Percentiles rank a stretch among this genome's conserved stretches.
These are phyloP conservation scores for Fusarium sacchari DNA, from an alignment of 2,329 filamentous ascomycete genomes.

Conservation along the genomic window DNA sequence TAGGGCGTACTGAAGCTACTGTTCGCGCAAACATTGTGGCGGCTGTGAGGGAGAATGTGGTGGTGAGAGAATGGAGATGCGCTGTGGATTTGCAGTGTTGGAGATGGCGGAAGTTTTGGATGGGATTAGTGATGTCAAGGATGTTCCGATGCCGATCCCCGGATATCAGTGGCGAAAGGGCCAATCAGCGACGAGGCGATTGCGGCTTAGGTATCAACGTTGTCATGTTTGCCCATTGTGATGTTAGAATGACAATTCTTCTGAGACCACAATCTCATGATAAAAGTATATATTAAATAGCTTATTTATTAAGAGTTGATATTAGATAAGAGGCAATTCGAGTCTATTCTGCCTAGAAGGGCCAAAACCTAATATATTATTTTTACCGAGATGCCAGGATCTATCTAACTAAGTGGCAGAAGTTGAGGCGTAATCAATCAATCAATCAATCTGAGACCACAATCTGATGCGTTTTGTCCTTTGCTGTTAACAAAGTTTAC, in stretches of 20 bases:
- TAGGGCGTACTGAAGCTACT: slow-evolving; percentile 36
- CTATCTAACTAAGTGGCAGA: no score
- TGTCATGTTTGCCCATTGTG: neutral
- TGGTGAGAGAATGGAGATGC: slow-evolving; percentile 15
- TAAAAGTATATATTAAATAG: no score
- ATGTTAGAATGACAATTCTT: neutral
- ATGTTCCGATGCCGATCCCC: slow-evolving; percentile 34
- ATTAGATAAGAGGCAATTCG: no score
- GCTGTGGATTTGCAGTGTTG: slow-evolving; percentile 9
- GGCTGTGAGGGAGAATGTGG: slow-evolving; percentile 18
- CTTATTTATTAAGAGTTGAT: no score
- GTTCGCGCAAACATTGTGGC: slow-evolving; percentile 44
- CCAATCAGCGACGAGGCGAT: slow-evolving; percentile 38
- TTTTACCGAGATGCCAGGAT: no score
- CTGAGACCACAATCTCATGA: neutral
- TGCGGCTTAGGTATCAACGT: slow-evolving; percentile 13
- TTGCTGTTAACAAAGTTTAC: neutral
- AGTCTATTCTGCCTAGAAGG: no score
- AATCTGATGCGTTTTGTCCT: neutral
- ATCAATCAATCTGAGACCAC: no score
- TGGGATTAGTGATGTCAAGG: slow-evolving; percentile 43
- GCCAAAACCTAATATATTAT: no score
- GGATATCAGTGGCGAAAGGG: slow-evolving; percentile 25
- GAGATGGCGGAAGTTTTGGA: slow-evolving; percentile 29
- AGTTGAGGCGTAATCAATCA: no score